A percentile compares a stretch with the other conserved stretches of the same genome.
Conservation (phyloP, 176 grass and related monocot genomes). For the Aegilops tauschii region DNA sequence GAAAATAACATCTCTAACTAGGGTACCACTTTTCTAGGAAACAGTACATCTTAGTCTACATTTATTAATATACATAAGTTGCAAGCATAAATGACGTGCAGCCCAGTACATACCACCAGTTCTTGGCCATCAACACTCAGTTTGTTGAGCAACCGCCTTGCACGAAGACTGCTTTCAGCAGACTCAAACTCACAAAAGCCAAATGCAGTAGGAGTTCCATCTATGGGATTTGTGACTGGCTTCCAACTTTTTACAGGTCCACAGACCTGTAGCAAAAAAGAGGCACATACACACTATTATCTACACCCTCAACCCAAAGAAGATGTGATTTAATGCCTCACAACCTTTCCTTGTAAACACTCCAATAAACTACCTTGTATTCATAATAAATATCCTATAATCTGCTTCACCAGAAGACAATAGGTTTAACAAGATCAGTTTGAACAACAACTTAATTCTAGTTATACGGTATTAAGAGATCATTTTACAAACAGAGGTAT, state of each 20-base stretch:
- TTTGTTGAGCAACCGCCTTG: slow-evolving; percentile 71
- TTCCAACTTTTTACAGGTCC: slow-evolving; percentile 81
- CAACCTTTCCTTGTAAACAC: background rate
- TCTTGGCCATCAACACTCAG: slow-evolving; percentile 85
- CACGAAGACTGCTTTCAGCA: slow-evolving; percentile 75
- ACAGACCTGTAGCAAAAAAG: slow-evolving; percentile 48
- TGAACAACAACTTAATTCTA: background rate
- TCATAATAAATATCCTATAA: background rate
- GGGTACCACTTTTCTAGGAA: background rate
- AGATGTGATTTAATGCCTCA: background rate
- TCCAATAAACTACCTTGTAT: background rate
- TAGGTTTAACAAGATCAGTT: background rate
- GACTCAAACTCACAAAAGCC: slow-evolving; percentile 92
- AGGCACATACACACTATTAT: slow-evolving; percentile 6
- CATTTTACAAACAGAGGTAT: background rate
- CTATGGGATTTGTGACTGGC: slow-evolving; percentile 74
- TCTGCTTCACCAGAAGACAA: background rate
- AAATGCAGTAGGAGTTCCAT: slow-evolving; percentile 63
- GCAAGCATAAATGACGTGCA: background rate
- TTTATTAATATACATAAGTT: background rate
- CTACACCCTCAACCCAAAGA: background rate
- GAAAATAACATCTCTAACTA: slow-evolving; percentile 12
- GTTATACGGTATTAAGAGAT: background rate
- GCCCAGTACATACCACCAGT: slow-evolving; percentile 56
- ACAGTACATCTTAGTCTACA: background rate